Evolutionary conservation across 2,329 filamentous ascomycete species (phyloP), one percentile per base, ranked within the genome.

Genomic region (Trichoderma semiorbis): DNA sequence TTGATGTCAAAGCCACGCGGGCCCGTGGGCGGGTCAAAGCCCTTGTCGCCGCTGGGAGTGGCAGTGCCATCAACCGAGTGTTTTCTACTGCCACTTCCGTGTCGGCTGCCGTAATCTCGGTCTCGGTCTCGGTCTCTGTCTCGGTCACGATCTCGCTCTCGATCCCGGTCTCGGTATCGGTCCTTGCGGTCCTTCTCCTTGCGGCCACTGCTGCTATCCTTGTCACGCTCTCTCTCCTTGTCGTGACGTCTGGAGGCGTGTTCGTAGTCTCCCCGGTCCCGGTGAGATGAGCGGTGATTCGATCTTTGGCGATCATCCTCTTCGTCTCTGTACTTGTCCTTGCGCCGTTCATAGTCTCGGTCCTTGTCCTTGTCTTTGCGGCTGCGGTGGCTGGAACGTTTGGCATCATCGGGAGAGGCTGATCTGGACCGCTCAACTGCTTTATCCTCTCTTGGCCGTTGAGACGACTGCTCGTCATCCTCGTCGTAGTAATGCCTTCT

Each of bases 341-440:
- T 83, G 75, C 81, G 82, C 76, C 77, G 81, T 26, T 83, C 81
- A 57, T 80, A 79, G 43, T 82, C 80, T 55, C 79, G 79, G 36
- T 85, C 82, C 70, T 81, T 82, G 71, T 83, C 84, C 71, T 85
- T 84, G 55, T 92, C 89, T 74, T 86, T 86, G 66, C 88, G 90
- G 75, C 89, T 90, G 73, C 89, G 88, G 75, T 90, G 88, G 63
- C 85, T 85, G 7, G 88, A 86, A 69, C 86, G 81, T 74, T 86
- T 88, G 47, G 85, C 85, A 11, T 86, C 85, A 14, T 89, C 88
- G 1, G 87, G 88, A 3, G 92, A 93, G 6, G 86, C 85, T 6
- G 92, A 93, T 71, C 91, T 86, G 0, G 90, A 90, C 65, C 87
- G 86, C 62, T 89, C 86, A 14, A 83, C 82, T 75, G 85, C 77